A percentile compares a stretch with the other conserved stretches of the same genome.
Conservation (phyloP, 106 monocot genomes). For the Dendrobium nobile region DNA sequence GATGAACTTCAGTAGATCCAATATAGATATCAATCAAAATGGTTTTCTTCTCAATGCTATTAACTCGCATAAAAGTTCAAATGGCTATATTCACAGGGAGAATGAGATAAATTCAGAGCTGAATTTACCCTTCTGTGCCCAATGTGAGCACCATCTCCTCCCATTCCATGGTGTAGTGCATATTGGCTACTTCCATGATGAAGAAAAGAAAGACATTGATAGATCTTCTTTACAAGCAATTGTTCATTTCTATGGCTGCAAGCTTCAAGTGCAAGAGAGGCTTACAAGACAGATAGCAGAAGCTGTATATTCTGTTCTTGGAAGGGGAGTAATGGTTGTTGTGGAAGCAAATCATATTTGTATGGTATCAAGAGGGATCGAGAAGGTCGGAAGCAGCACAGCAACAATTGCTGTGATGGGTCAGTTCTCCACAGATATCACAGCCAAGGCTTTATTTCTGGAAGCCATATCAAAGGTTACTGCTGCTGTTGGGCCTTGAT, state of each 20-base stretch:
- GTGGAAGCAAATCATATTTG: slow-evolving; percentile 93
- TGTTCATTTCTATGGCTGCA: slow-evolving; percentile 67
- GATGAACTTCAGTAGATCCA: slow-evolving; percentile 70
- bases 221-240: slow-evolving; percentile 53
- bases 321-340: slow-evolving; percentile 71
- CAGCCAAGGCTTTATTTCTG: slow-evolving; percentile 57
- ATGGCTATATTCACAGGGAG: slow-evolving; percentile 6
- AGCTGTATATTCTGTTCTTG: slow-evolving; percentile 30
- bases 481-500: slow-evolving; percentile 17
- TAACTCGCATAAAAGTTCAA: neutral
- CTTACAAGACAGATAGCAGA: slow-evolving; percentile 90
- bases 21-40: slow-evolving; percentile 36
- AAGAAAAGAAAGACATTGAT: slow-evolving; percentile 22
- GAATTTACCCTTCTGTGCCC: slow-evolving; percentile 76
- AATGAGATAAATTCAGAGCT: slow-evolving; percentile 37
- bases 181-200: slow-evolving; percentile 42
- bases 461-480: slow-evolving; percentile 34
- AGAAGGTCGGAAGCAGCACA: slow-evolving; percentile 82
- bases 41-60: slow-evolving; percentile 16
- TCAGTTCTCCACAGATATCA: slow-evolving; percentile 49
- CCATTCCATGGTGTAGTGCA: slow-evolving; percentile 91
- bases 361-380: slow-evolving; percentile 90
- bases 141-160: slow-evolving; percentile 90
- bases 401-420: slow-evolving; percentile 83
- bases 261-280: slow-evolving; percentile 95